A percentile compares a stretch with the other conserved stretches of the same genome.
Conservation (phyloP, 2,329 filamentous ascomycete species). For the Fusarium abutilonis region DNA sequence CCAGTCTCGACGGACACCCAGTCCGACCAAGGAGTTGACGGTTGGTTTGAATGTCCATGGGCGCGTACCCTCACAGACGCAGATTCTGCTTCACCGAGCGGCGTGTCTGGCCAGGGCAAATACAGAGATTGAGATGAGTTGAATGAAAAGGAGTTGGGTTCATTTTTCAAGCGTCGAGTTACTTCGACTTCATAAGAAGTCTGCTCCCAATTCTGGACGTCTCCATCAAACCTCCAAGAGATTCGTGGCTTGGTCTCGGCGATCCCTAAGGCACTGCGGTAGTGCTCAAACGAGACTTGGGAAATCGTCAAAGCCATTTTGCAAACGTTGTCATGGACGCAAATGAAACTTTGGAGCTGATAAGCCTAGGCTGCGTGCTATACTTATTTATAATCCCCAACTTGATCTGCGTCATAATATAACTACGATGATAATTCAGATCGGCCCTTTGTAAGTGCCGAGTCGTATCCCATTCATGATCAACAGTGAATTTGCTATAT, state of each 20-base stretch:
- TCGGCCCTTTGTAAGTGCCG: not conserved
- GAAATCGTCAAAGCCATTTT: conserved; percentile 53
- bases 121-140: conserved; percentile 53
- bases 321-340: not conserved
- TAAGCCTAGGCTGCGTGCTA: no score
- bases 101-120: conserved; percentile 56
- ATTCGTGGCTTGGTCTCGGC: conserved; percentile 56
- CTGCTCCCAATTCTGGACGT: conserved; percentile 55
- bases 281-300: conserved; percentile 55
- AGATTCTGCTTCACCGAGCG: conserved; percentile 47
- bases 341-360: no score
- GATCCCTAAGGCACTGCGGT: conserved; percentile 55
- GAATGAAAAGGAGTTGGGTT: conserved; percentile 37
- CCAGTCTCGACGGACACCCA: conserved; percentile 51
- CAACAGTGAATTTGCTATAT: not conserved
- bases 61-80: conserved; percentile 51
- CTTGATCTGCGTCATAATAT: not conserved
- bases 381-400: no score
- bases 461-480: not conserved
- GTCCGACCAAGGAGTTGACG: conserved; percentile 43
- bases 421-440: no score
- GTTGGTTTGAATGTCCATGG: conserved; percentile 38
- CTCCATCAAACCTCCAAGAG: conserved; percentile 57
- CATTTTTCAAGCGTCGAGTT: conserved; percentile 24
- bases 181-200: conserved; percentile 57